Conservation (phyloP, 2,329 filamentous ascomycete genomes). For the Cladophialophora bantiana region DNA sequence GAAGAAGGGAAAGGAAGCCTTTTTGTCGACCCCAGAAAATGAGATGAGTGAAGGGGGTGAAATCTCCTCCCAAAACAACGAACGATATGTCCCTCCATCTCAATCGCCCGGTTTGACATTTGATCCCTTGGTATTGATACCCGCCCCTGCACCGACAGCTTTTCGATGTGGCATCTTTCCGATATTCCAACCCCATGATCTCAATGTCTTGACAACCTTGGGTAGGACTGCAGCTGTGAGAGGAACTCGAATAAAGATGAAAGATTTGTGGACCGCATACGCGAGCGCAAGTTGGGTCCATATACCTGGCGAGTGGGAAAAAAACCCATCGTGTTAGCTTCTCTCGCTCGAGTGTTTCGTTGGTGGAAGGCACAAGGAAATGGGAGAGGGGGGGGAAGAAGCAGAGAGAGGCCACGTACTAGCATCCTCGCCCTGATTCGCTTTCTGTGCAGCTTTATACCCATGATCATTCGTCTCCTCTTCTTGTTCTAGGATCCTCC, state of each 20-base stretch:
- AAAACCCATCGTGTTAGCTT: not conserved
- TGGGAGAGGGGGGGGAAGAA: not conserved
- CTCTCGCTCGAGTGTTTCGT: not conserved
- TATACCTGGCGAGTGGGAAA: slow-evolving; percentile 56
- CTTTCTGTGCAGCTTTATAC: slow-evolving; percentile 68
- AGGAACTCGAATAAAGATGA: slow-evolving; percentile 95
- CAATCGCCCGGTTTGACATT: slow-evolving; percentile 41
- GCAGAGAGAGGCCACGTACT: slow-evolving; percentile 67
- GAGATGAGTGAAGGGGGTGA: slow-evolving; percentile 10
- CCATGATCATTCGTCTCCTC: slow-evolving; percentile 51
- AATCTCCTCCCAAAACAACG: not conserved
- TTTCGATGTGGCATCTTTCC: slow-evolving; percentile 66
- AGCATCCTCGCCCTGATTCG: slow-evolving; percentile 68
- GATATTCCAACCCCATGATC: slow-evolving; percentile 93
- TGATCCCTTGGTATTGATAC: slow-evolving; percentile 37
- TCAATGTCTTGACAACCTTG: slow-evolving; percentile 87
- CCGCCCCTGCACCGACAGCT: slow-evolving; percentile 34
- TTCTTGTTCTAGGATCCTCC: slow-evolving; percentile 37
- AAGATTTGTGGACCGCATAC: slow-evolving; percentile 96
- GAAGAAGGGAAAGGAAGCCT: not conserved
- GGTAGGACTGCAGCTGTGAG: slow-evolving; percentile 88
- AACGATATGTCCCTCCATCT: not conserved
- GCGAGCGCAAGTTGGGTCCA: slow-evolving; percentile 90
- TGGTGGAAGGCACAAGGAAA: no score
- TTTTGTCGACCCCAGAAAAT: not conserved